Evolutionary conservation across 140 eudicot genomes (phyloP), one percentile per base, ranked within the genome.

Genomic region (Ambrosia hybrid): DNA sequence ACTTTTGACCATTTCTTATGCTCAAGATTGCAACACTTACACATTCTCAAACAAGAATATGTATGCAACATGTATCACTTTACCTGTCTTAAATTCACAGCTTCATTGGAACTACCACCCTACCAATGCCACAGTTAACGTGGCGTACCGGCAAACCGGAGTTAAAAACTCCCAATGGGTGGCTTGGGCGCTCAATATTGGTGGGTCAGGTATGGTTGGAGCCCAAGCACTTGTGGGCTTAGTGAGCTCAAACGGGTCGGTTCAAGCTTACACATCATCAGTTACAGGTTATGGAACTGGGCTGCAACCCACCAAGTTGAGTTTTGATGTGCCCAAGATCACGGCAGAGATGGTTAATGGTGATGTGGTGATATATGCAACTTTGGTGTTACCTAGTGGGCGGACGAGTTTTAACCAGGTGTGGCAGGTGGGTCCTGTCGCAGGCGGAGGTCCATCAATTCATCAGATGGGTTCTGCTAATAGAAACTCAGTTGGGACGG

Each of bases 71-170:
- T 92, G 98, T 71, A 75, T 11, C 71, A 70, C 45, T 12, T 87
- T 92, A 14, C 91, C 96, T 0, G 84, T 67, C 3, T 81, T 85
- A 12, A 85, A 74, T 80, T 78, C 96, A 1, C 81, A 72, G 67
- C 84, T 92, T 10, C 89, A 89, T 71, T 92, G 92, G 92, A 92
- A 59, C 49, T 90, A 92, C 79, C 76, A 89, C 75, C 80, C 70
- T 9, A 1, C 85, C 11, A 82, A 84, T 63, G 70, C 75, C 83
- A 90, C 91, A n/a, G 87, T 79, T n/a, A 89, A 90, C 17, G 72
- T 93, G 16, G 98, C 98, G 0, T 93, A 78, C 73, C 81, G 97
- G 9, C 89, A 79, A 68, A 75, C 84, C 9, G 83, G 86, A 2
- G 80, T 82, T 39, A 38, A 84, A 2, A 0, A 80, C 30, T 76